Percentiles rank a stretch among this genome's conserved stretches.
Conservation (phyloP, 257 asterid species). For the Nicotiana obtusifolia region DNA sequence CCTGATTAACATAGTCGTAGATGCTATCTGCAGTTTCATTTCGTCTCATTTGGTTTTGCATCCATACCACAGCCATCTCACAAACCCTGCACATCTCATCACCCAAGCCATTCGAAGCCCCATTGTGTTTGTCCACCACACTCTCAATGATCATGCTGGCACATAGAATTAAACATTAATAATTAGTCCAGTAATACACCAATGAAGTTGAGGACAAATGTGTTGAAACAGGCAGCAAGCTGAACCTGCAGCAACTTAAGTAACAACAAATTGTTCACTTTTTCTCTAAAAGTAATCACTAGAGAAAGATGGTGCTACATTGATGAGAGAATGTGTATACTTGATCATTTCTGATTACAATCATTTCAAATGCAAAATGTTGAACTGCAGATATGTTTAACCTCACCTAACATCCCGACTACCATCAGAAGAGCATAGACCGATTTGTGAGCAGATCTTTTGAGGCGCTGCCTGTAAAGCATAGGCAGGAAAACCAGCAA, state of each 20-base stretch:
- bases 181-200: neutral
- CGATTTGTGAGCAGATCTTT: constrained; percentile 54
- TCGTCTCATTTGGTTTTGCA: constrained; percentile 56
- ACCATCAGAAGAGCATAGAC: constrained; percentile 60
- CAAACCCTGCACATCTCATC: constrained; percentile 68
- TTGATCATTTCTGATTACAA: neutral
- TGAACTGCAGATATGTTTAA: constrained; percentile 11
- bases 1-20: constrained; percentile 68
- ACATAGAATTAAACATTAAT: neutral
- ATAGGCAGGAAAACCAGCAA: constrained; percentile 11
- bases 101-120: constrained; percentile 20
- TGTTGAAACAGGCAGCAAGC: neutral
- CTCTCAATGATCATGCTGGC: constrained; percentile 70
- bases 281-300: neutral
- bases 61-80: constrained; percentile 90
- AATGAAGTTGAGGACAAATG: neutral
- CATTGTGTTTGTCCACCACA: constrained; percentile 60
- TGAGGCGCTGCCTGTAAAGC: constrained; percentile 43
- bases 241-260: neutral
- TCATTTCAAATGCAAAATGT: constrained; percentile 2
- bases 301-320: neutral
- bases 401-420: constrained; percentile 50
- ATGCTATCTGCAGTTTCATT: constrained; percentile 62
- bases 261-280: neutral
- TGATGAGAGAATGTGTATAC: neutral